phyloP scores from a whole-genome alignment of 805 yeast genomes.

The Blastobotrys muscicola region DNA sequence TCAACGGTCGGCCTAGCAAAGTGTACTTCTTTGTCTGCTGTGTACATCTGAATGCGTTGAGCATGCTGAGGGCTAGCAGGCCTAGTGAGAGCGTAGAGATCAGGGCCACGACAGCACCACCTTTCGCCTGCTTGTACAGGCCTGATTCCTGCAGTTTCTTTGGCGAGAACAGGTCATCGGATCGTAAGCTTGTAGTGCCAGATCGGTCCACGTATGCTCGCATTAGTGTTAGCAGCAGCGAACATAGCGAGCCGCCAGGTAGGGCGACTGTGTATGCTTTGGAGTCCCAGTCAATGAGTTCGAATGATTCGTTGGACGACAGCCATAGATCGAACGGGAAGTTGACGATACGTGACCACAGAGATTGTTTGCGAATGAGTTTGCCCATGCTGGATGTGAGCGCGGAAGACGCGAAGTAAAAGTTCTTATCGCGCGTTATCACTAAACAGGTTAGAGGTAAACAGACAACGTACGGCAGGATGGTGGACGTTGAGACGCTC shows the following conservation, averaged over 20 bases:
- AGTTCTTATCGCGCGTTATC: too few species aligned
- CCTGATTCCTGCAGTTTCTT: neutral
- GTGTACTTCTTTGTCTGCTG: constrained; percentile 13
- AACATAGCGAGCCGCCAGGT: constrained; percentile 14
- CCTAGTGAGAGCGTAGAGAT: constrained; percentile 6
- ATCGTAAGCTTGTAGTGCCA: too few species aligned
- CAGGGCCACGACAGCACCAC: neutral
- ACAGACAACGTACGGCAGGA: too few species aligned
- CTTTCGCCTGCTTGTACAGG: neutral
- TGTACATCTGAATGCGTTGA: constrained; percentile 12
- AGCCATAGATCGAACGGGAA: constrained; percentile 22
- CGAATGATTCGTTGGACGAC: constrained; percentile 19
- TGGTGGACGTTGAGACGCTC: too few species aligned
- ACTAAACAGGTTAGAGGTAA: too few species aligned
- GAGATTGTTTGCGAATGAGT: constrained; percentile 7
- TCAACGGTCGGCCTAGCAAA: constrained; percentile 14
- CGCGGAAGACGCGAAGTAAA: too few species aligned
- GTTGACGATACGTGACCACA: constrained; percentile 5
- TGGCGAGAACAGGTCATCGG: too few species aligned
- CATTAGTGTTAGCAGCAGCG: constrained; percentile 14
- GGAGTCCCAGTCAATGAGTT: constrained; percentile 24
- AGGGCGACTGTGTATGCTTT: constrained; percentile 14
- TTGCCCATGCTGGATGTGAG: too few species aligned
- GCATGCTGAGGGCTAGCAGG: constrained; percentile 7
- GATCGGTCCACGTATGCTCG: constrained; percentile 1